Evolutionary conservation across 352 stramenopile species (phyloP), one percentile per base, ranked within the genome.

Genomic region (Globisporangium takayamanum): DNA sequence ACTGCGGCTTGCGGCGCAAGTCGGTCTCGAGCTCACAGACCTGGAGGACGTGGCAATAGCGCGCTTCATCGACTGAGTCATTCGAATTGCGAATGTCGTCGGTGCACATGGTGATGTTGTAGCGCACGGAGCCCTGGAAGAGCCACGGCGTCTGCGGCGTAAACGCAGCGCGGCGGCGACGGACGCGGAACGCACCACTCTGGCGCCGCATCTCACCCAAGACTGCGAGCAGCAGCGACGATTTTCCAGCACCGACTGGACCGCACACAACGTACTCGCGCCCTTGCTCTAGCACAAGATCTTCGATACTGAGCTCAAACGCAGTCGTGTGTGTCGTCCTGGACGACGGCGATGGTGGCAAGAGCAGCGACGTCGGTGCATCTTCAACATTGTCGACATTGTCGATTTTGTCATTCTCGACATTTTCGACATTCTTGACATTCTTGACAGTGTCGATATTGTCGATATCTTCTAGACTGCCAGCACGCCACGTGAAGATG

Each of bases 211-310:
- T 98, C 69, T 99, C 97, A 10, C 96, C 96, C 1, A 99, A 66
- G 49, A 99, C 70, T 4, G 93, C 91, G 5, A 94, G 82, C 16
- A 99, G 69, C 1, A 99, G 80, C 0, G 92, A 98, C 26, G 87
- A 97, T 67, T 99, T 99, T 2, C 97, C 97, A 15, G 77, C 83
- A 1, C 97, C 97, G 2, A 99, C 94, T 2, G 77, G 70, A 1
- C 97, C 97, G 50, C 76, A 88, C 0, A 97, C 71, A 11, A 92
- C 64, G 55, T 86, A 89, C 1, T 70, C 77, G 2, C 63, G 64
- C 45, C 70, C 63, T 8, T 62, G 55, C 48, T 71, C 59, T 4
- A 92, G 55, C 8, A 62, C 20, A 2, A 94, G 60, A 7, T 73
- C 60, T 5, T 76, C 66, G 15, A 94, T 59, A n/a, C 59, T 66